These are phyloP conservation scores for Musa beccarii DNA, from an alignment of 176 grass and related monocot genomes.

Conservation along the genomic window DNA sequence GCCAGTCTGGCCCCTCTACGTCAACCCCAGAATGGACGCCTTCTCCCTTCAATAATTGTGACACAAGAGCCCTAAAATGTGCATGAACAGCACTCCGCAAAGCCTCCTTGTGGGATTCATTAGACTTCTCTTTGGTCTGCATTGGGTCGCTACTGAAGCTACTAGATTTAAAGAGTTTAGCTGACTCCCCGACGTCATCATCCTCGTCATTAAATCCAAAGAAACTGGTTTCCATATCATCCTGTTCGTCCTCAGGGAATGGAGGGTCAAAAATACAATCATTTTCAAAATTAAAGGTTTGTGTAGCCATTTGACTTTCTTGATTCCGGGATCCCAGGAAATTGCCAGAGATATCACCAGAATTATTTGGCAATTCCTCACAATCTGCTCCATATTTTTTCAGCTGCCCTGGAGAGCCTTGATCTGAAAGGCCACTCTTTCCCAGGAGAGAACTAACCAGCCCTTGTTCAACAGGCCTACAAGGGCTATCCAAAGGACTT, in stretches of 20 bases:
- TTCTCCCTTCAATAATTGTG: slow-evolving; percentile 67
- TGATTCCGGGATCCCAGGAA: slow-evolving; percentile 18
- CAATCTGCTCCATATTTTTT: slow-evolving; percentile 1
- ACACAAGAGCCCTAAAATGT: slow-evolving; percentile 70
- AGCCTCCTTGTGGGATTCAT: slow-evolving; percentile 42
- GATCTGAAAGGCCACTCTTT: slow-evolving; percentile 30
- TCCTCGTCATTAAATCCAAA: slow-evolving; percentile 59
- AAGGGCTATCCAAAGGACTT: slow-evolving; percentile 54
- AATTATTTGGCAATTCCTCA: slow-evolving; percentile 1
- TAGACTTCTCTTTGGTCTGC: slow-evolving; percentile 9
- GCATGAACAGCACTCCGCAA: slow-evolving; percentile 35
- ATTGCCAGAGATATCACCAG: not conserved
- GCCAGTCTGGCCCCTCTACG: slow-evolving; percentile 42
- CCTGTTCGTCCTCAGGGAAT: slow-evolving; percentile 38
- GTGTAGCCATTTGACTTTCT: slow-evolving; percentile 18
- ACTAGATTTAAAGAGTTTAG: slow-evolving; percentile 26
- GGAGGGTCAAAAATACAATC: slow-evolving; percentile 69
- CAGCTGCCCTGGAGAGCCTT: slow-evolving; percentile 29
- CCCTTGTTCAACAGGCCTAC: slow-evolving; percentile 29
- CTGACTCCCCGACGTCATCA: slow-evolving; percentile 35
- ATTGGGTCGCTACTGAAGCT: slow-evolving; percentile 24
- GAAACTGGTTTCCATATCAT: slow-evolving; percentile 49
- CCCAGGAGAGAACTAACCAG: slow-evolving; percentile 28
- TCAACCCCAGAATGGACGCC: slow-evolving; percentile 40
- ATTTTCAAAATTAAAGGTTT: slow-evolving; percentile 54